These are phyloP conservation scores for Podaxis rugospora DNA, from an alignment of 768 basidiomycete genomes.

Conservation along the genomic window DNA sequence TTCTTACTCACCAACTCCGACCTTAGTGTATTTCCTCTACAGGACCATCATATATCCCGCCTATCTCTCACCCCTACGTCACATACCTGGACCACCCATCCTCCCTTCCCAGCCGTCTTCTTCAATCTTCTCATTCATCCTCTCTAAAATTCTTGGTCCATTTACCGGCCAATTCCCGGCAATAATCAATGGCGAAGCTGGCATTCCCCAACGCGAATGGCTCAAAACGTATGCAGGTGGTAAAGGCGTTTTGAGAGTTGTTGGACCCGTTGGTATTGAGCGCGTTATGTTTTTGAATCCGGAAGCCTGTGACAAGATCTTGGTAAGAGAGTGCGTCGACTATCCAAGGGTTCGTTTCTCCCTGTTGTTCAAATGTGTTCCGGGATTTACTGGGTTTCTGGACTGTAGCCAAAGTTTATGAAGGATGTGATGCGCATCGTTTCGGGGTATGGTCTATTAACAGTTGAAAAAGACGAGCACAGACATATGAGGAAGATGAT, in stretches of 20 bases:
- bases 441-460: constrained; percentile 36
- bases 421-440: constrained; percentile 32
- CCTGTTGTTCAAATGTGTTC: background rate
- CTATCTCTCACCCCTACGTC: constrained; percentile 8
- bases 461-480: constrained; percentile 38
- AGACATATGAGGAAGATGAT: constrained; percentile 39
- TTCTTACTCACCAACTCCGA: too few relatives aligned
- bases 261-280: constrained; percentile 39
- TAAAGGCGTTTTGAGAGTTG: constrained; percentile 26
- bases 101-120: background rate
- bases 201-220: constrained; percentile 39
- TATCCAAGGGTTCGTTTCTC: constrained; percentile 32
- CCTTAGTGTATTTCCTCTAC: background rate
- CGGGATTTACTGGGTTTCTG: background rate
- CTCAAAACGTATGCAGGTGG: constrained; percentile 33
- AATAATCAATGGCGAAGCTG: constrained; percentile 34
- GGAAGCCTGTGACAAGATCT: constrained; percentile 36
- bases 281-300: constrained; percentile 35
- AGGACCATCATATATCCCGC: constrained; percentile 3
- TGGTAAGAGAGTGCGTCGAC: constrained; percentile 34
- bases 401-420: constrained; percentile 33
- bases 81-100: constrained; percentile 9
- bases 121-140: background rate
- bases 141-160: background rate
- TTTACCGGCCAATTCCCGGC: constrained; percentile 30